Percentiles rank a stretch among this genome's conserved stretches.
These are phyloP conservation scores for Trypanosoma brucei DNA, from an alignment of 208 protist genomes.

Conservation along the genomic window DNA sequence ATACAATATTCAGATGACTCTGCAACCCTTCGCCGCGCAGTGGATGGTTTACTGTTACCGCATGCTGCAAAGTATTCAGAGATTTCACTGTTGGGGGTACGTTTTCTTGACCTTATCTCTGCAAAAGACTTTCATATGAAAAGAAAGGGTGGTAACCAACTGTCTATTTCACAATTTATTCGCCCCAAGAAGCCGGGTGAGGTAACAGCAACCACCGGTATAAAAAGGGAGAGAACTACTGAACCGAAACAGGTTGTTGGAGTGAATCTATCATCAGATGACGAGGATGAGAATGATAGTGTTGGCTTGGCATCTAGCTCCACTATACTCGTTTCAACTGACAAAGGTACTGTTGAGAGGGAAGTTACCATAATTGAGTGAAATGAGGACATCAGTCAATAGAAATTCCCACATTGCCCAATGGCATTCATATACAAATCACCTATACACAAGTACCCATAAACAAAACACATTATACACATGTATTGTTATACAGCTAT, in stretches of 20 bases:
- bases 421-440: no score
- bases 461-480: no score
- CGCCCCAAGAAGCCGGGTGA: background rate
- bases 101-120: background rate
- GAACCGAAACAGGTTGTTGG: background rate
- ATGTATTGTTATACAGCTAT: no score
- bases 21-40: background rate
- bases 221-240: background rate
- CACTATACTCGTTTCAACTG: no score
- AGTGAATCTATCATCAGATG: background rate
- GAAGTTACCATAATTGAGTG: no score
- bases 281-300: constrained; percentile 19
- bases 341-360: no score
- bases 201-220: background rate
- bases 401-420: no score
- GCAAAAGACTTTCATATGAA: background rate
- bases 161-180: background rate
- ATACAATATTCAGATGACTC: background rate
- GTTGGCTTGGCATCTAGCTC: no score
- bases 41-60: background rate
- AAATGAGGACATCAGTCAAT: no score
- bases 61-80: background rate
- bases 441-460: no score
- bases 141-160: background rate
- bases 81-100: background rate